Evolutionary conservation across 495 filamentous ascomycete species (phyloP).

Genomic region (Lophiostoma macrostomum): DNA sequence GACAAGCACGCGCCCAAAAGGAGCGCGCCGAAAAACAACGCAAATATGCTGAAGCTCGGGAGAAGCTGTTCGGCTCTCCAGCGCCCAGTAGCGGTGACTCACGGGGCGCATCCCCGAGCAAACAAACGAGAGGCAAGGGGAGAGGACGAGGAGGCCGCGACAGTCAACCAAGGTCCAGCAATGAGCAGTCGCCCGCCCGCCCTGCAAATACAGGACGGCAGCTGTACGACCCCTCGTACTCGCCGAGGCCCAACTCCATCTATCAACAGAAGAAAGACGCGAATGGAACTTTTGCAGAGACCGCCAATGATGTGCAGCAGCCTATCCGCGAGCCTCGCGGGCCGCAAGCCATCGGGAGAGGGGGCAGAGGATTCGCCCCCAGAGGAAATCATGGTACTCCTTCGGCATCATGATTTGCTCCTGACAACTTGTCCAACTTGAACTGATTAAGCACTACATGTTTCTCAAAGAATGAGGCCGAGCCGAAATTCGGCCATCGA

Average conservation of each 20-base stretch:
- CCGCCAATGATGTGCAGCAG: slow-evolving; percentile 51
- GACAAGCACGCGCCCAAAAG: slow-evolving; percentile 65
- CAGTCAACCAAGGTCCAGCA: slow-evolving; percentile 50
- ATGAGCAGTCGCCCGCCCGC: slow-evolving; percentile 44
- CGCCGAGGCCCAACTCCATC: slow-evolving; percentile 57
- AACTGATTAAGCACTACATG: no score
- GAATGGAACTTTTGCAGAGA: slow-evolving; percentile 44
- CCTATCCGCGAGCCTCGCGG: slow-evolving; percentile 68
- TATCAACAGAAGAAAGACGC: slow-evolving; percentile 53
- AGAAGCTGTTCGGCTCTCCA: slow-evolving; percentile 73
- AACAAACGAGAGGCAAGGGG: slow-evolving; percentile 32
- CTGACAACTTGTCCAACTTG: no score
- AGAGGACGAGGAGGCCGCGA: slow-evolving; percentile 38
- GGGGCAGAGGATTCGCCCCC: slow-evolving; percentile 63
- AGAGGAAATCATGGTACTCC: slow-evolving; percentile 44
- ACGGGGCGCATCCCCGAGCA: slow-evolving; percentile 58
- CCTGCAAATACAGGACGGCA: slow-evolving; percentile 42
- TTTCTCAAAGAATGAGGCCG: no score
- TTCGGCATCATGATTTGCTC: not conserved
- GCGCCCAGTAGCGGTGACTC: slow-evolving; percentile 52
- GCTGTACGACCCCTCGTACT: slow-evolving; percentile 73
- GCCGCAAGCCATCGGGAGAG: slow-evolving; percentile 71
- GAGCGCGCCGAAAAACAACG: slow-evolving; percentile 85
- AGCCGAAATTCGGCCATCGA: no score
- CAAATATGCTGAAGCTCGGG: slow-evolving; percentile 79